These are phyloP conservation scores for Hypoxylon sp. DNA, from an alignment of 2,329 filamentous ascomycete genomes.

Conservation along the genomic window DNA sequence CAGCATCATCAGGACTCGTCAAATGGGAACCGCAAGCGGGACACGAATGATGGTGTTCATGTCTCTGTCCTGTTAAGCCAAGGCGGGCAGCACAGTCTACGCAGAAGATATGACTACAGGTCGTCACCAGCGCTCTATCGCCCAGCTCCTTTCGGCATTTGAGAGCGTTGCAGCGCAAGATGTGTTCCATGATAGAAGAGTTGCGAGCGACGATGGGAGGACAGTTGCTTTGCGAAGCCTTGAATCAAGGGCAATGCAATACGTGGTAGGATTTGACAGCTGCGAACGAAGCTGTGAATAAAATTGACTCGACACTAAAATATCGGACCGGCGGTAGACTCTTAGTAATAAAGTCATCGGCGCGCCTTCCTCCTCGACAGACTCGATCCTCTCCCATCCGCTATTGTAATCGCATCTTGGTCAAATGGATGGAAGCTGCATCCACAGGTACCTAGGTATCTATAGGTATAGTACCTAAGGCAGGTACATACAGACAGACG, in stretches of 20 bases:
- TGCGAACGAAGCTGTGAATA: background rate
- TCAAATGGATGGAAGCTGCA: slow-evolving; percentile 13
- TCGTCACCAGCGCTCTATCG: slow-evolving; percentile 85
- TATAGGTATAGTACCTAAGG: no score
- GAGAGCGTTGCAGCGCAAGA: slow-evolving; percentile 83
- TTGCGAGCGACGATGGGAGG: slow-evolving; percentile 3
- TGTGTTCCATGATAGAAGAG: slow-evolving; percentile 74
- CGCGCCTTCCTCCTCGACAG: background rate
- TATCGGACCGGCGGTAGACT: background rate
- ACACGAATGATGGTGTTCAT: slow-evolving; percentile 70
- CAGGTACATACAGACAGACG: no score
- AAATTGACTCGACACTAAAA: background rate
- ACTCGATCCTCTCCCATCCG: background rate
- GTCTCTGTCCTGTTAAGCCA: slow-evolving; percentile 71
- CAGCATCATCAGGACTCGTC: slow-evolving; percentile 80
- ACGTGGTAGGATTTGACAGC: background rate
- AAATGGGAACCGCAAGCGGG: slow-evolving; percentile 82
- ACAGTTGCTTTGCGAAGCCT: background rate
- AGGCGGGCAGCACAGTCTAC: slow-evolving; percentile 77
- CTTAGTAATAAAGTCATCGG: background rate
- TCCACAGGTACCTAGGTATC: background rate
- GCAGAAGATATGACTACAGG: slow-evolving; percentile 94
- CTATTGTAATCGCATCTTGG: background rate
- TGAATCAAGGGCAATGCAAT: background rate
- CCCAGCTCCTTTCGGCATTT: slow-evolving; percentile 80